Percentiles rank a stretch among this genome's conserved stretches.
These are phyloP conservation scores for Lactarius hengduanensis DNA, from an alignment of 768 basidiomycete species.

Conservation along the genomic window DNA sequence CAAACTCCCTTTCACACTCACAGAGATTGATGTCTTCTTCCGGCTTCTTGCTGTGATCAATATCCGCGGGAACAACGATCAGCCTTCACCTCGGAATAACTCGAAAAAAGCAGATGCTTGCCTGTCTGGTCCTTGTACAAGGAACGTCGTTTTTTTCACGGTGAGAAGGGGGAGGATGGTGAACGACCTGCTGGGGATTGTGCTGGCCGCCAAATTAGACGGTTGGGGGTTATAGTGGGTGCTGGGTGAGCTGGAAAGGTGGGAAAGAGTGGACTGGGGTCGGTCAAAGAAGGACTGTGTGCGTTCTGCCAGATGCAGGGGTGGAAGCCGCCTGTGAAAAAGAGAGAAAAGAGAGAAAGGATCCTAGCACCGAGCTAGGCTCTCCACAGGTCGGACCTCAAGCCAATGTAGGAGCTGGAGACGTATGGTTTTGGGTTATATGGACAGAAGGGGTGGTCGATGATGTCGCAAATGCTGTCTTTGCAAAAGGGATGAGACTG, in stretches of 20 bases:
- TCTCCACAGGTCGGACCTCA: constrained; percentile 26
- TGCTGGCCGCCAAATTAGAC: constrained; percentile 17
- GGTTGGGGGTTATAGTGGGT: constrained; percentile 13
- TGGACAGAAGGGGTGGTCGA: constrained; percentile 9
- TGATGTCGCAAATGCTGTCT: constrained; percentile 21
- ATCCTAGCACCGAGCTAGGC: constrained; percentile 26
- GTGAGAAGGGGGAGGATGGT: not conserved
- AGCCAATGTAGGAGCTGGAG: constrained; percentile 29
- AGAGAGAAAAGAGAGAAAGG: constrained; percentile 2
- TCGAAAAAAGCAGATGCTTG: not conserved
- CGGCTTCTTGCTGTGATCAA: constrained; percentile 16
- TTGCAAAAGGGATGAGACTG: constrained; percentile 36
- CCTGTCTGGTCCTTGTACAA: constrained; percentile 12
- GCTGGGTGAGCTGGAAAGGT: constrained; percentile 21
- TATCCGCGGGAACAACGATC: constrained; percentile 21
- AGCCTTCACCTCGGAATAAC: constrained; percentile 17
- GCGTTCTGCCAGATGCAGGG: constrained; percentile 27
- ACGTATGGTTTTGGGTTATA: constrained; percentile 21
- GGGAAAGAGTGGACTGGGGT: constrained; percentile 28
- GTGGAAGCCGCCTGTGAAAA: constrained; percentile 23
- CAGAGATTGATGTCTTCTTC: constrained; percentile 16
- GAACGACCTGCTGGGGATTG: constrained; percentile 9
- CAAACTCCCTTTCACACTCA: constrained; percentile 7
- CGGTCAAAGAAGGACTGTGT: constrained; percentile 29
- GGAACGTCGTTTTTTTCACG: constrained; percentile 3